Evolutionary conservation across 352 stramenopile species (phyloP), one percentile per base, ranked within the genome.

Genomic region (Plasmopara halstedii): DNA sequence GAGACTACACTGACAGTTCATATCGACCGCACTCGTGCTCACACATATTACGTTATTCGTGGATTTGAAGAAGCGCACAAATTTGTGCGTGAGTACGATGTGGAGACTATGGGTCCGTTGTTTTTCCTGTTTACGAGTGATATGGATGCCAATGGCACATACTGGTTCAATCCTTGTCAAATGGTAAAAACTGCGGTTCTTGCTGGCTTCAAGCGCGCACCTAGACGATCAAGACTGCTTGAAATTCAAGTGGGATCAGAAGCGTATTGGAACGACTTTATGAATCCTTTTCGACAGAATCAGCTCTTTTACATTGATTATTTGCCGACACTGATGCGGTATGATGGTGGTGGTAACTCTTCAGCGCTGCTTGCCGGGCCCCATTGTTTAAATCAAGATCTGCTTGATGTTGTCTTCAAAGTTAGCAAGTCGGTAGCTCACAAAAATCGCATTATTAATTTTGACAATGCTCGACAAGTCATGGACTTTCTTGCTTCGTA

Each of bases 221-320:
- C 79, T 11, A 54, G 69, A 15, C 60, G 73, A 42, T 85, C 76
- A 3, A 66, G 71, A 11, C 47, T 91, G 22, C 58, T 86, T 17
- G 79, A 91, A 52, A 83, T 91, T 29, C 76, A 75, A 38, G 58
- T 88, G 1, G 79, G 79, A 0, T 43, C 64, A 2, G 46, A 75
- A 9, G 46, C 47, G 3, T 71, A 85, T 22, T 91, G 79, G 79
- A 74, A 77, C 53, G 64, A 91, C 53, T 54, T 84, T 42, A 69
- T 70, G 51, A 91, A 91, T 36, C 56, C 67, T 21, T 91, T 91
- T 50, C 60, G 66, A 19, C 75, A 88, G 56, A 87, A 88, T 46
- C 72, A 86, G 50, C 58, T 87, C 26, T 87, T 91, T 47, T 88
- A 88, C 57, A 87, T 91, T 25, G 73, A 86, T 62, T 83, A 83